Percentiles rank a stretch among this genome's conserved stretches.
These are phyloP conservation scores for Talaromyces trachyspermus DNA, from an alignment of 495 filamentous ascomycete species.

Conservation along the genomic window DNA sequence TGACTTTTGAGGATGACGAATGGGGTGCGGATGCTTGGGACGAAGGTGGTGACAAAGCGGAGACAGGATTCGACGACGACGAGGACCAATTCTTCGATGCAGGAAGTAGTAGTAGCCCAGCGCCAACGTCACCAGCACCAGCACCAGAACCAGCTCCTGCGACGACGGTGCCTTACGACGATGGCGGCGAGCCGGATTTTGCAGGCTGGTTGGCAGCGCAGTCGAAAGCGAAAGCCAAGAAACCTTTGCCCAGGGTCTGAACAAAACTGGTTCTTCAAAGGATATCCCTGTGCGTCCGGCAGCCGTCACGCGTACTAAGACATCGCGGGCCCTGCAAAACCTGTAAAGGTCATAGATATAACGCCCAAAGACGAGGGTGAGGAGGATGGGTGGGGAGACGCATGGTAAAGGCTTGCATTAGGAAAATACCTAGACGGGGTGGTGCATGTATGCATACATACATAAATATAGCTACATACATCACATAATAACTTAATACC, in stretches of 20 bases:
- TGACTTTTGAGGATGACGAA: conserved; percentile 53
- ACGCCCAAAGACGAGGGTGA: conserved; percentile 42
- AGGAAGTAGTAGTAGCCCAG: conserved; percentile 25
- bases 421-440: no score
- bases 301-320: conserved; percentile 23
- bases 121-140: conserved; percentile 26
- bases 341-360: conserved; percentile 41
- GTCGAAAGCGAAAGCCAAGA: conserved; percentile 61
- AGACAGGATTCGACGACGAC: conserved; percentile 34
- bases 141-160: conserved; percentile 19
- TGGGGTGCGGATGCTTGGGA: conserved; percentile 67
- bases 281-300: conserved; percentile 7
- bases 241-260: conserved; percentile 65
- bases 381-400: conserved; percentile 52
- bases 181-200: conserved; percentile 85
- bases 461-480: no score
- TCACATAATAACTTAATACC: no score
- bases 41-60: conserved; percentile 49
- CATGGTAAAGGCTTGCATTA: no score
- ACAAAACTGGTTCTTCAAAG: conserved; percentile 38
- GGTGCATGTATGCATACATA: no score
- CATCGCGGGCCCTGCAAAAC: conserved; percentile 28
- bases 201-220: conserved; percentile 88
- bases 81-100: conserved; percentile 43
- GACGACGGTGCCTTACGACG: conserved; percentile 55